phyloP scores from a whole-genome alignment of 345 rosid species.

The Populus pruinosa region DNA sequence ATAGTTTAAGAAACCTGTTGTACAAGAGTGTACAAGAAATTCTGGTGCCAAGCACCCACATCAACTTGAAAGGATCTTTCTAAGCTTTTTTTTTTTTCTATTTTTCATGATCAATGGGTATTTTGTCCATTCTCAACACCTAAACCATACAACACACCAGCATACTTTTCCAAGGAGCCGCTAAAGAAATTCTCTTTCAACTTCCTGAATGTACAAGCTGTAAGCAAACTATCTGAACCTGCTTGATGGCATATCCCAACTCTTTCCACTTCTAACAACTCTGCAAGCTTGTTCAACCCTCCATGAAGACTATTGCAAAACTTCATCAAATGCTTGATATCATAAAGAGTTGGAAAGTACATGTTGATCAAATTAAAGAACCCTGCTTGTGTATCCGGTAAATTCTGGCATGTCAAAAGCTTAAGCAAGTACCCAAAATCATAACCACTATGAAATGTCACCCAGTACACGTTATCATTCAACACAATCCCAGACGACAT shows the following conservation, averaged over 20 bases:
- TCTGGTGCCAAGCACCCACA: slow-evolving; percentile 18
- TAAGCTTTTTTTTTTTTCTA: slow-evolving; percentile 1
- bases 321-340: slow-evolving; percentile 69
- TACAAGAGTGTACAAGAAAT: slow-evolving; percentile 25
- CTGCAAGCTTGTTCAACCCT: slow-evolving; percentile 74
- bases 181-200: slow-evolving; percentile 61
- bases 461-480: slow-evolving; percentile 69
- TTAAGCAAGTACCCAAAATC: slow-evolving; percentile 83
- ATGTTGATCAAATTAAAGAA: slow-evolving; percentile 51
- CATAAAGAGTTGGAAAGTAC: slow-evolving; percentile 62
- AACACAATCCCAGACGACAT: slow-evolving; percentile 78
- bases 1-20: slow-evolving; percentile 19
- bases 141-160: slow-evolving; percentile 73
- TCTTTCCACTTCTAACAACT: slow-evolving; percentile 60
- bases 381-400: slow-evolving; percentile 46
- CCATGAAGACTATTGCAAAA: slow-evolving; percentile 72
- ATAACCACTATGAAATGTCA: slow-evolving; percentile 73
- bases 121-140: slow-evolving; percentile 64
- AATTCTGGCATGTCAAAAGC: slow-evolving; percentile 53
- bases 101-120: slow-evolving; percentile 30
- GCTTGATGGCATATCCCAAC: slow-evolving; percentile 77
- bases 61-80: slow-evolving; percentile 12
- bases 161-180: slow-evolving; percentile 58
- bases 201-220: slow-evolving; percentile 69
- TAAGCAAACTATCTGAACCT: slow-evolving; percentile 79